Evolutionary conservation across 345 rosid species (phyloP), one percentile per base, ranked within the genome.

Genomic region (Heritiera fomes): DNA sequence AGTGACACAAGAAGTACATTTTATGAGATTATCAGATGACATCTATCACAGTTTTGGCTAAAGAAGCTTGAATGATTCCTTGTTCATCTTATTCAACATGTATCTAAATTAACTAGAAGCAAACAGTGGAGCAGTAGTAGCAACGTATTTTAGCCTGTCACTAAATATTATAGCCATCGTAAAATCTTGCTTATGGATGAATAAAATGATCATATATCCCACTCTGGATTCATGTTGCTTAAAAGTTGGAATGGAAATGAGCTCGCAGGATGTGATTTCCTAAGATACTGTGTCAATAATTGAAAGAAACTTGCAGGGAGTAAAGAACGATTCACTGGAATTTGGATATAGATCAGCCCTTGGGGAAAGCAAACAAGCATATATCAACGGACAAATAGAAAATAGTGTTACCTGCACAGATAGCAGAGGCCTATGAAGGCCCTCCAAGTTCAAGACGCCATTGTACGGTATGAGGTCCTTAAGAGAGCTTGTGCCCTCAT

Each of bases 401-500:
- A 60, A 47, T 12, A 9, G 7, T 7, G 15, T 65, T 83, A 95
- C 99, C 99, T 94, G 98, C 8, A 96, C 66, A 0, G 90, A 86
- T 80, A 94, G 73, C 76, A 94, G 80, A 62, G 98, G 97, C 71
- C 88, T 84, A 58, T 79, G 90, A 20, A 84, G 87, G 1, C 98
- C 99, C 83, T 92, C 97, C 78, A 90, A 84, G 87, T 96, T 96
- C 85, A 89, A 71, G 79, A 96, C 77, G 55, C 85, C 90, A 74
- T 82, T 87, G 85, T 84, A 89, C 0, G 97, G 98, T 72, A 93
- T 87, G 79, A 96, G 82, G 20, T 92, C 95, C 85, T 88, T 91
- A 77, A 94, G 81, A 53, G 75, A 76, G 41, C 43, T 70, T 0
- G 93, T 82, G 18, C 91, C 94, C 8, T 92, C 95, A 75, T 89